phyloP scores from a whole-genome alignment of 495 filamentous ascomycete genomes.

The Aspergillus egyptiacus region DNA sequence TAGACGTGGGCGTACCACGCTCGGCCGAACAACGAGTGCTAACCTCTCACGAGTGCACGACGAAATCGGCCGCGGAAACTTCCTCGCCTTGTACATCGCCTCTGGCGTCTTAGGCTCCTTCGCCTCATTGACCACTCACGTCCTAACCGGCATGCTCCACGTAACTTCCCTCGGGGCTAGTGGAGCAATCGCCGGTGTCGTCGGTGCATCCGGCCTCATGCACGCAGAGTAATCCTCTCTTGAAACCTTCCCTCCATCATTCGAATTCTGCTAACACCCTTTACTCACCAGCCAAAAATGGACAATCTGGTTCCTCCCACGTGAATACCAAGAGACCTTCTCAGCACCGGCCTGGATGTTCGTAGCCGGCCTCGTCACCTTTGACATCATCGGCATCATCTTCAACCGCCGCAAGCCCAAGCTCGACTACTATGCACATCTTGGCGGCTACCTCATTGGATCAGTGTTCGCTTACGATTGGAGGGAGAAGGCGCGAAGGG shows the following conservation, averaged over 20 bases:
- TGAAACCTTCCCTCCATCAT: neutral
- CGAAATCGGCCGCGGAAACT: slow-evolving; percentile 77
- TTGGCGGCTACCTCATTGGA: slow-evolving; percentile 59
- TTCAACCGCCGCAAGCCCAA: slow-evolving; percentile 24
- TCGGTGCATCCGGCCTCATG: slow-evolving; percentile 63
- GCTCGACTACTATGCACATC: slow-evolving; percentile 67
- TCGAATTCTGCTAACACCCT: slow-evolving; percentile 6
- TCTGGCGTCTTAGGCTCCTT: slow-evolving; percentile 63
- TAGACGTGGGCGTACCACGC: neutral
- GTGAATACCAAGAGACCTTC: slow-evolving; percentile 28
- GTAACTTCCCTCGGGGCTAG: slow-evolving; percentile 65
- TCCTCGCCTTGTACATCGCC: slow-evolving; percentile 70
- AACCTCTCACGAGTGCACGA: slow-evolving; percentile 57
- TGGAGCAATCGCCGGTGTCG: slow-evolving; percentile 61
- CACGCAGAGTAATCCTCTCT: slow-evolving; percentile 45
- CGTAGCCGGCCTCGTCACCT: slow-evolving; percentile 31
- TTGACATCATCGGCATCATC: slow-evolving; percentile 35
- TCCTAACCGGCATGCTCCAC: slow-evolving; percentile 46
- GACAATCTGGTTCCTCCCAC: slow-evolving; percentile 39
- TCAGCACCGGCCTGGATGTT: slow-evolving; percentile 35
- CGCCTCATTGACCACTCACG: slow-evolving; percentile 51
- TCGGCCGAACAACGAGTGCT: neutral
- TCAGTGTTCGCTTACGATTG: slow-evolving; percentile 28
- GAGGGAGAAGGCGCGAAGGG: slow-evolving; percentile 18
- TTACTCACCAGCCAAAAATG: slow-evolving; percentile 32